A percentile compares a stretch with the other conserved stretches of the same genome.
phyloP scores from a whole-genome alignment of 805 yeast genomes.

The Priceomyces melissophilus region DNA sequence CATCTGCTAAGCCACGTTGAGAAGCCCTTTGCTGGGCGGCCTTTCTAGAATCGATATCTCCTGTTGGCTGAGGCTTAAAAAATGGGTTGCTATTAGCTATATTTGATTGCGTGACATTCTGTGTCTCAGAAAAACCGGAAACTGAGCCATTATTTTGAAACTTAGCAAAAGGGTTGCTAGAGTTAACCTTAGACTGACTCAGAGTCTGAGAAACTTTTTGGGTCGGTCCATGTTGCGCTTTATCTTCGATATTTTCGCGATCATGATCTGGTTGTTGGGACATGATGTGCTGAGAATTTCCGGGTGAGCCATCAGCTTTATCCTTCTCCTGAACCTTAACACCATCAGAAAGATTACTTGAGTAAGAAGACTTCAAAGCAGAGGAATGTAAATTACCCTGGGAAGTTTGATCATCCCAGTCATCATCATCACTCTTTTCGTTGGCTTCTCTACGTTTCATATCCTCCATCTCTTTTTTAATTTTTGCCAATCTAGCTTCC shows the following conservation, averaged over 20 bases:
- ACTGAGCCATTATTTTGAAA: conserved; percentile 13
- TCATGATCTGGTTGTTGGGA: not conserved
- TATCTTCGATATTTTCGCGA: too few relatives aligned
- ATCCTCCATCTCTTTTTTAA: conserved; percentile 58
- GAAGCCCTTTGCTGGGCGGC: conserved; percentile 71
- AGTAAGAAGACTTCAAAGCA: not conserved
- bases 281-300: too few relatives aligned
- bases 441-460: conserved; percentile 32
- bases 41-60: conserved; percentile 48
- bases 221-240: too few relatives aligned
- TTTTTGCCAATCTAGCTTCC: conserved; percentile 55
- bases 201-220: too few relatives aligned
- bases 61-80: conserved; percentile 44
- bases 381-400: not conserved
- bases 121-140: conserved; percentile 3
- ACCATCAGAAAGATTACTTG: too few relatives aligned
- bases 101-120: not conserved
- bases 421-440: conserved; percentile 24
- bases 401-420: conserved; percentile 1
- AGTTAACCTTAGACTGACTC: not conserved
- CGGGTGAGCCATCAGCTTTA: too few relatives aligned
- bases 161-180: conserved; percentile 50
- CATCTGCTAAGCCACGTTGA: conserved; percentile 53
- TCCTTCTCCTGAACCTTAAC: not conserved
- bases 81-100: conserved; percentile 48